Percentiles rank a stretch among this genome's conserved stretches.
Evolutionary conservation across 305 asterid species (phyloP).

Genomic region (Fraxinus xanthoxyloides): DNA sequence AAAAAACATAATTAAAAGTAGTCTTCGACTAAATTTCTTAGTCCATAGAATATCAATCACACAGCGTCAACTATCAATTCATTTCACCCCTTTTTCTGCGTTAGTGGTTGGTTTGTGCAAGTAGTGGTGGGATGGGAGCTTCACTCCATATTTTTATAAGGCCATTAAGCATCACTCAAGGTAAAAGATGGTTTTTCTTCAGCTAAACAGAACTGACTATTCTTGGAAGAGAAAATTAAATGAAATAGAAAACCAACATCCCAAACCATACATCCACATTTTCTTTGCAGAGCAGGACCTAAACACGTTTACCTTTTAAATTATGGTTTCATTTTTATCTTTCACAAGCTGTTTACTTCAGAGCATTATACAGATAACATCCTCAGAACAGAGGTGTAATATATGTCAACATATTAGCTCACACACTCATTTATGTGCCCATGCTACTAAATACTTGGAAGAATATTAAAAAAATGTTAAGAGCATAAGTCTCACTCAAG

Average conservation of each 20-base stretch:
- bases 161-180: background rate
- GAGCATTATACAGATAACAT: background rate
- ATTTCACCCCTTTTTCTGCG: background rate
- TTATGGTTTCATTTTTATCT: background rate
- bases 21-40: background rate
- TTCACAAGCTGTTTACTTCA: background rate
- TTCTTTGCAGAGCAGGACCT: background rate
- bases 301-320: background rate
- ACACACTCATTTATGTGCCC: background rate
- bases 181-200: background rate
- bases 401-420: background rate
- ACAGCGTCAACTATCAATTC: background rate
- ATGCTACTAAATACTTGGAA: background rate
- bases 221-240: background rate
- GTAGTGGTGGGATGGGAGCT: background rate
- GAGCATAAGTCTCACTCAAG: background rate
- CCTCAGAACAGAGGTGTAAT: background rate
- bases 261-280: background rate
- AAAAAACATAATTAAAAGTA: background rate
- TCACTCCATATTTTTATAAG: background rate
- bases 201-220: background rate
- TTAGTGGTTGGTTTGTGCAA: constrained; percentile 1
- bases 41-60: background rate
- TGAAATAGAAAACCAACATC: background rate
- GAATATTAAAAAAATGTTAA: background rate